phyloP scores from a whole-genome alignment of 2,329 filamentous ascomycete species.

The Grosmannia clavigera region DNA sequence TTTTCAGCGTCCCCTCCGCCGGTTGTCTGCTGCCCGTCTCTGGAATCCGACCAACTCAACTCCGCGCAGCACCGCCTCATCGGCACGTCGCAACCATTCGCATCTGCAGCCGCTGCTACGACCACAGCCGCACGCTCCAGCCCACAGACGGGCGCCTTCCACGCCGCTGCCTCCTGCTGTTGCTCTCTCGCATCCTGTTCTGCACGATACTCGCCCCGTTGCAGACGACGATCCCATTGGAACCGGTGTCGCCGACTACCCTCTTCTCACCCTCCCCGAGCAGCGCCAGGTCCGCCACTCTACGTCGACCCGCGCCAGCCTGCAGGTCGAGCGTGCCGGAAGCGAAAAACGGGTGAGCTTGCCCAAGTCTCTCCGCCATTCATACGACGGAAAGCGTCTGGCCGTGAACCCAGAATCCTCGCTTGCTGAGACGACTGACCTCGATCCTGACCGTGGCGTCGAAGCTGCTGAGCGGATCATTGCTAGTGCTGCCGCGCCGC shows the following conservation, averaged over 20 bases:
- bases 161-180: slow-evolving; percentile 40
- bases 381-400: slow-evolving; percentile 37
- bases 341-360: slow-evolving; percentile 38
- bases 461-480: not conserved
- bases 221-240: slow-evolving; percentile 25
- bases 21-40: slow-evolving; percentile 36
- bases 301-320: slow-evolving; percentile 31
- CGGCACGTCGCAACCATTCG: not conserved
- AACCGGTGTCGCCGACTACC: slow-evolving; percentile 32
- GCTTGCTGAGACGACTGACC: slow-evolving; percentile 11
- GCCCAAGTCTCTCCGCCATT: slow-evolving; percentile 39
- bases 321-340: slow-evolving; percentile 36
- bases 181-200: slow-evolving; percentile 31
- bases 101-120: not conserved
- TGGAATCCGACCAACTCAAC: slow-evolving; percentile 52
- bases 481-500: not conserved
- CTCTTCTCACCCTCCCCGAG: slow-evolving; percentile 38
- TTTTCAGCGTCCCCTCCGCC: slow-evolving; percentile 20
- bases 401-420: slow-evolving; percentile 6
- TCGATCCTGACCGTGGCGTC: slow-evolving; percentile 20
- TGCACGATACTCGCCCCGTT: slow-evolving; percentile 21
- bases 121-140: not conserved
- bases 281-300: slow-evolving; percentile 34
- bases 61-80: slow-evolving; percentile 27
- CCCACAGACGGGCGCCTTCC: slow-evolving; percentile 35